Evolutionary conservation across 2,329 filamentous ascomycete genomes (phyloP), one percentile per base, ranked within the genome.

Genomic region (Fusarium sp.): DNA sequence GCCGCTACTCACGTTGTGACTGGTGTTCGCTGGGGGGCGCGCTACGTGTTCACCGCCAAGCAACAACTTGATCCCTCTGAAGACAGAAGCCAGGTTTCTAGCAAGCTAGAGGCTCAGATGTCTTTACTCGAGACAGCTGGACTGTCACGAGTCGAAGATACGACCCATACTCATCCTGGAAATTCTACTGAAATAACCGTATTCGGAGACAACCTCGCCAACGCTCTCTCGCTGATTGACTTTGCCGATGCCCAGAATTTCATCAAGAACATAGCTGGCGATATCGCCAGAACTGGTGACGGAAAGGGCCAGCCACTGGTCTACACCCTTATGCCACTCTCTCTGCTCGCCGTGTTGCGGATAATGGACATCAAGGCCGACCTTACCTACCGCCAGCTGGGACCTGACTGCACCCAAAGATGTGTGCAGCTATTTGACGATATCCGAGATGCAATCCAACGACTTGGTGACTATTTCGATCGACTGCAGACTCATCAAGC

Each of bases 391-490:
- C 16, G 9, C 8, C 54, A 37, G 31, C 34, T 57, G 34, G 54
- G 54, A 2, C 3, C 34, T 13, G 54, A 57, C 54, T 57, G 34
- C 20, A 4, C 16, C 54, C 54, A 27, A 57, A 57, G 54, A 57
- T 57, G 54, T 27, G 54, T 57, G 54, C 54, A 57, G 34, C 54
- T 38, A 37, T 57, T 57, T 27, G 54, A 57, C 20, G 20, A 57
- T 38, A 57, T 57, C 9, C 20, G 20, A 13, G 16, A 37, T 2
- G 34, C 54, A 37, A 27, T 27, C 20, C 54, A 38, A 13, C 54
- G 20, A 18, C 34, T 57, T 13, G 5, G 20, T 34, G 54, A 57
- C 54, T 57, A 57, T 57, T 57, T 57, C 3, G 34, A 16, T 13
- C 54, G 54, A 38, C 34, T 57, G 22, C 54, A 57, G 20, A 57